Evolutionary conservation across 352 stramenopile species (phyloP).

Genomic region (Globisporangium uncinulatum): DNA sequence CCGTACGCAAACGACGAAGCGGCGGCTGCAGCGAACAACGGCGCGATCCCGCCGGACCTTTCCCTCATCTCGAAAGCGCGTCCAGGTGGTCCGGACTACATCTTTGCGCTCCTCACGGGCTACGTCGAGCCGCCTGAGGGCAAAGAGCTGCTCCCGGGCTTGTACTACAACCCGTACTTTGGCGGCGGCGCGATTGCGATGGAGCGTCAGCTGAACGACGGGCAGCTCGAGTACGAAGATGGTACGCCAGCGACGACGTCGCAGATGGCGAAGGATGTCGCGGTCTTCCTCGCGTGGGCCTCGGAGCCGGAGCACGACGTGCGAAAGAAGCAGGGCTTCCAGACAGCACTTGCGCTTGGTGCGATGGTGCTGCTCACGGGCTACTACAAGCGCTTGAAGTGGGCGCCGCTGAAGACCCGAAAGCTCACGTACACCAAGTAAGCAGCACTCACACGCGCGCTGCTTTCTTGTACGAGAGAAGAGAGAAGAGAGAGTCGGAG

Average conservation of each 20-base stretch:
- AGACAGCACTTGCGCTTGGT: slow-evolving; percentile 91
- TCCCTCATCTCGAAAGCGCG: slow-evolving; percentile 97
- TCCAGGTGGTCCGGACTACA: slow-evolving; percentile 94
- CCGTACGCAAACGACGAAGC: slow-evolving; percentile 98
- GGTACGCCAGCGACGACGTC: slow-evolving; percentile 95
- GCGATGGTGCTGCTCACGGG: slow-evolving; percentile 91
- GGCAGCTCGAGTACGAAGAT: slow-evolving; percentile 97
- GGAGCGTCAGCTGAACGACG: slow-evolving; percentile 96
- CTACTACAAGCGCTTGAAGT: slow-evolving; percentile 99
- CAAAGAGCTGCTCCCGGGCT: slow-evolving; percentile 74
- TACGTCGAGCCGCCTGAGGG: slow-evolving; percentile 95
- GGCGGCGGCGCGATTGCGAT: slow-evolving; percentile 97
- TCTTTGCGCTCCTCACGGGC: slow-evolving; percentile 96
- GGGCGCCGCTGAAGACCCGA: slow-evolving; percentile 96
- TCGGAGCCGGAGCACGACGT: slow-evolving; percentile 97
- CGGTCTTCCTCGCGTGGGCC: slow-evolving; percentile 96
- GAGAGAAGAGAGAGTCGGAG: slow-evolving; percentile 1
- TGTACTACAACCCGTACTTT: slow-evolving; percentile 99
- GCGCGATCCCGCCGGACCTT: slow-evolving; percentile 96
- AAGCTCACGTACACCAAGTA: slow-evolving; percentile 98
- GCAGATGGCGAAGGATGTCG: slow-evolving; percentile 98
- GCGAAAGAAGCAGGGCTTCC: slow-evolving; percentile 96
- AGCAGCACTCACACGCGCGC: slow-evolving; percentile 18
- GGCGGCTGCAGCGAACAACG: slow-evolving; percentile 96
- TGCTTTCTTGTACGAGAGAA: background rate